A percentile compares a stretch with the other conserved stretches of the same genome.
Evolutionary conservation across 2,329 filamentous ascomycete species (phyloP).

Genomic region (Davidsoniella neocaledoniae): DNA sequence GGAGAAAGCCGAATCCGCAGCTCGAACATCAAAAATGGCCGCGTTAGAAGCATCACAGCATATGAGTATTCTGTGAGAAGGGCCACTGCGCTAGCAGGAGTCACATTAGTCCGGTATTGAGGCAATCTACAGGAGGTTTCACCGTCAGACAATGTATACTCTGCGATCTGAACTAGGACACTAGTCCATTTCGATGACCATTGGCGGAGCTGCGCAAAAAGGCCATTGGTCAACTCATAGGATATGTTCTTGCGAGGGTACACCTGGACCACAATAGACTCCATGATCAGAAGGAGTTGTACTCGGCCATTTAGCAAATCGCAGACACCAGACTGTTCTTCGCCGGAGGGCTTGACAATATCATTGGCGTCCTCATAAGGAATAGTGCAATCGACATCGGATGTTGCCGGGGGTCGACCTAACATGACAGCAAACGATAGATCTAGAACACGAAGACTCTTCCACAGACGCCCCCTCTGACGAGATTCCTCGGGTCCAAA

Average conservation of each 20-base stretch:
- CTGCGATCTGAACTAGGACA: slow-evolving; percentile 18
- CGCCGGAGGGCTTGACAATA: slow-evolving; percentile 19
- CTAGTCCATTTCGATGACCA: slow-evolving; percentile 33
- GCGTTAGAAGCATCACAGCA: slow-evolving; percentile 38
- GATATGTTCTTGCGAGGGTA: slow-evolving; percentile 38
- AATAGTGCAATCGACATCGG: slow-evolving; percentile 37
- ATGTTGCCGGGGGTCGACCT: slow-evolving; percentile 36
- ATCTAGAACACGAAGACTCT: slow-evolving; percentile 34
- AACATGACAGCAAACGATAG: slow-evolving; percentile 36
- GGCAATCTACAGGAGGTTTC: slow-evolving; percentile 14
- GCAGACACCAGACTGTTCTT: slow-evolving; percentile 10
- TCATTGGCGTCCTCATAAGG: slow-evolving; percentile 23
- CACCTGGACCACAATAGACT: slow-evolving; percentile 33
- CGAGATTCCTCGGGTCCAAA: slow-evolving; percentile 28
- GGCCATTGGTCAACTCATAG: slow-evolving; percentile 33
- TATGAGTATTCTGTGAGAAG: slow-evolving; percentile 38
- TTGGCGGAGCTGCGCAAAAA: slow-evolving; percentile 33
- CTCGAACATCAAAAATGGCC: slow-evolving; percentile 40
- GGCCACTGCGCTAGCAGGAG: slow-evolving; percentile 31
- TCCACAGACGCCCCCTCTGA: slow-evolving; percentile 35
- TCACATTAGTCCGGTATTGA: slow-evolving; percentile 14
- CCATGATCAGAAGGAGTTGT: slow-evolving; percentile 34
- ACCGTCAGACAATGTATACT: slow-evolving; percentile 16
- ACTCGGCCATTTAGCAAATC: slow-evolving; percentile 34
- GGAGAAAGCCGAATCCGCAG: slow-evolving; percentile 16